phyloP scores from a whole-genome alignment of 148 eudicot species.

The Simmondsia chinensis region DNA sequence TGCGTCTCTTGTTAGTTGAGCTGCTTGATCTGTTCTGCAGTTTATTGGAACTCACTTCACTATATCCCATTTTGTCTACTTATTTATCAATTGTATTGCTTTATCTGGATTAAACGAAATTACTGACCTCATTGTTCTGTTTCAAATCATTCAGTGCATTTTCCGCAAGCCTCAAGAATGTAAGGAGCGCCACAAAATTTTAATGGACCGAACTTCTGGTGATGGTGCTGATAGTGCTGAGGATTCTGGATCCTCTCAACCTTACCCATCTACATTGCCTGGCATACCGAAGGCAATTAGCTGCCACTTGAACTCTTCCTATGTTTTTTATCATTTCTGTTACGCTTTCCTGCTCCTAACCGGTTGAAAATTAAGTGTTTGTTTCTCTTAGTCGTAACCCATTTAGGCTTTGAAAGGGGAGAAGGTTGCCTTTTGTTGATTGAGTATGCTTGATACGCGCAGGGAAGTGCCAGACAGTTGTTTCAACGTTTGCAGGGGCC shows the following conservation, averaged over 20 bases:
- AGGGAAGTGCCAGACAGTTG: conserved; percentile 95
- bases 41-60: too few species aligned
- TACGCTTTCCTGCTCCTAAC: background rate
- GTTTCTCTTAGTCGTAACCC: background rate
- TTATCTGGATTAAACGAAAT: background rate
- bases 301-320: background rate
- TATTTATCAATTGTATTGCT: background rate
- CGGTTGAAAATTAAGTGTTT: background rate
- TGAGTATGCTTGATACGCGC: conserved; percentile 8
- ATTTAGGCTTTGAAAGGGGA: conserved; percentile 1
- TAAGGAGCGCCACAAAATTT: conserved; percentile 67
- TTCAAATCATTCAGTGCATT: conserved; percentile 40
- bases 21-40: too few species aligned
- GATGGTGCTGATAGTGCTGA: conserved; percentile 97
- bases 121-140: conserved; percentile 1
- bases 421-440: conserved; percentile 2
- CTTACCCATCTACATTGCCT: conserved; percentile 83
- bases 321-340: background rate
- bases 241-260: conserved; percentile 89
- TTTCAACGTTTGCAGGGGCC: conserved; percentile 90
- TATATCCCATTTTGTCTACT: too few species aligned
- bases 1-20: conserved; percentile 3
- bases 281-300: conserved; percentile 88
- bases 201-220: conserved; percentile 69
- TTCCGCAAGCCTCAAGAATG: conserved; percentile 86